Base-by-base conservation (phyloP, 768 basidiomycete genomes). In the Lanmaoa pseudosensibilis region DNA sequence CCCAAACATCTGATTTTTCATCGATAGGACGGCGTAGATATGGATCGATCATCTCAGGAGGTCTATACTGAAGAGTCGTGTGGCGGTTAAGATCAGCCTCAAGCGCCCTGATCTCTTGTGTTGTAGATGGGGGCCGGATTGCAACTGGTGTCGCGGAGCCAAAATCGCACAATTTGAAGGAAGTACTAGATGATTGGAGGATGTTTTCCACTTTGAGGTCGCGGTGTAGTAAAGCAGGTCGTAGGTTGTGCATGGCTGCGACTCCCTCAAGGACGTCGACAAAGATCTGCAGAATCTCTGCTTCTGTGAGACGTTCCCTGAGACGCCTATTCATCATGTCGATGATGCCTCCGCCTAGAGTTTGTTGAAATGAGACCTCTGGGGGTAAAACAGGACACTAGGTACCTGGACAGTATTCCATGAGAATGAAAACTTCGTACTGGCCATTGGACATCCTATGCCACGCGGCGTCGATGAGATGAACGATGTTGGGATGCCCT, bases 161-260 rank as follows among this genome's bases (percentile, higher is more conserved):
- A 74, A 99, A 99, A 71, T 99, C 97, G 71, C 97, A 99, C 9
- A 99, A 80, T 71, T 99, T 99, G 81, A 86, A 99, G 0, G 85
- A 86, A 1, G 90, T 87, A 2, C 83, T 72, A 3, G 88, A 86
- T 8, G 93, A 86, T 67, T 96, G 92, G 1, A 99, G 83, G 64
- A 99, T 98, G 73, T 99, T 99, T 72, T 99, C 97, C 34, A 99
- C 95, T 75, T 99, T 99, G 69, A 99, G 84, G 75, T 99, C 97
- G 40, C 97, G 92, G 68, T 99, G 97, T 23, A 99, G 79, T 46
- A 99, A 80, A 21, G 97, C 83, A 5, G 94, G 94, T 23, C 87
- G 84, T 46, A 93, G 83, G 60, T 91, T 88, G 71, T 99, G 97
- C 97, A 99, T 98, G 58, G 84, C 89, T 5, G 93, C 95, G 21